These are phyloP conservation scores for Striga hermonthica DNA, from an alignment of 305 asterid genomes.

Conservation along the genomic window DNA sequence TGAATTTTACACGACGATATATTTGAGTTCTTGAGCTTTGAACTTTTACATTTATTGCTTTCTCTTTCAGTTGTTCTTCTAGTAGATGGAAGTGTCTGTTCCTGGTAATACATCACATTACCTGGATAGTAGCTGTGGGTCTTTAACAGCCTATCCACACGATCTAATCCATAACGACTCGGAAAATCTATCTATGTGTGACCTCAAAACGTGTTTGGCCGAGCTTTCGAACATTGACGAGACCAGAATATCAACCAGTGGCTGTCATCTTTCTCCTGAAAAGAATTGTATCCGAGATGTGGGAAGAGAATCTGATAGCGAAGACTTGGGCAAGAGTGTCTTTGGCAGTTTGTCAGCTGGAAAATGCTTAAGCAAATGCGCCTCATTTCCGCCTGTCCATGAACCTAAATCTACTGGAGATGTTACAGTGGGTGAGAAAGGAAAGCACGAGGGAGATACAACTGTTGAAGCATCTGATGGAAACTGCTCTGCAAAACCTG, in stretches of 20 bases:
- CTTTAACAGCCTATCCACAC: slow-evolving; percentile 39
- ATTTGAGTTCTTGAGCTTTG: slow-evolving; percentile 3
- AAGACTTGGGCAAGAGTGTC: no score
- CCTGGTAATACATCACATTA: slow-evolving; percentile 39
- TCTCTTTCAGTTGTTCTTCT: slow-evolving; percentile 35
- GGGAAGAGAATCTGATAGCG: no score
- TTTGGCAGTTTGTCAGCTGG: background rate
- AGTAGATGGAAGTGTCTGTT: slow-evolving; percentile 56
- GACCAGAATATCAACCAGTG: no score
- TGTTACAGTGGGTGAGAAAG: slow-evolving; percentile 2
- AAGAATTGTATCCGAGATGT: no score
- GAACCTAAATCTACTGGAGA: background rate
- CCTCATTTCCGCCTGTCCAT: background rate
- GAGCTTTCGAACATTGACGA: no score
- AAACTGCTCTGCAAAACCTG: slow-evolving; percentile 35
- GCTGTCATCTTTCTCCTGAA: no score
- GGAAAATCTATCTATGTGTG: background rate
- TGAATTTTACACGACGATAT: background rate
- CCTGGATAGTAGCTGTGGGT: slow-evolving; percentile 41
- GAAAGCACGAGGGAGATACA: slow-evolving; percentile 28
- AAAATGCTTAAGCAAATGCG: background rate
- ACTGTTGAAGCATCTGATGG: slow-evolving; percentile 31
- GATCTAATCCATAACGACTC: slow-evolving; percentile 27
- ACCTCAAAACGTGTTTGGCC: no score
- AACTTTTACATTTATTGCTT: slow-evolving; percentile 21